Evolutionary conservation across 768 basidiomycete genomes (phyloP), one percentile per base, ranked within the genome.

Genomic region (Crepidotus variabilis): DNA sequence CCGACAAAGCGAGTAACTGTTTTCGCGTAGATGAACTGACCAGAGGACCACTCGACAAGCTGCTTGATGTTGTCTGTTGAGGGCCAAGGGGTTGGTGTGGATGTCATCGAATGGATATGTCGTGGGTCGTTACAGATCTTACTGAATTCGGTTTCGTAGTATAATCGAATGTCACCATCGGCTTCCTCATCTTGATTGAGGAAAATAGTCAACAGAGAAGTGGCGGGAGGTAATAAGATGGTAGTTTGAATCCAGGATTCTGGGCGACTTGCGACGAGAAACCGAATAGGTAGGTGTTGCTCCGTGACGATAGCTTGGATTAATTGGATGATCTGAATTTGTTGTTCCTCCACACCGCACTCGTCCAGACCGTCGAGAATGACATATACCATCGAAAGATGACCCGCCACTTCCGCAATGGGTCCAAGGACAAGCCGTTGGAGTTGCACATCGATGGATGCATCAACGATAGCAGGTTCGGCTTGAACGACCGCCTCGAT

Each of bases 11-110:
- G n/a, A n/a, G n/a, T n/a, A n/a, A n/a, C n/a, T n/a, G n/a, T n/a
- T n/a, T n/a, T n/a, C n/a, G n/a, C n/a, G n/a, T n/a, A n/a, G n/a
- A n/a, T n/a, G n/a, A n/a, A n/a, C n/a, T n/a, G n/a, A n/a, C n/a
- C n/a, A n/a, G n/a, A n/a, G n/a, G n/a, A n/a, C n/a, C n/a, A n/a
- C 63, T 45, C 8, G 6, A 65, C 58, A 16, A 65, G 48, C 1
- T 32, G 16, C 4, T 52, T 21, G 28, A 65, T 54, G 9, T 16
- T 43, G 0, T 47, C 51, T 11, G 48, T n/a, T 7, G 54, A 9
- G 11, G 64, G 64, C 64, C 62, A 65, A 2, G 14, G 2, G 6
- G 7, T 34, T 1, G 50, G 16, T 8, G 35, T 8, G n/a, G n/a
- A n/a, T n/a, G n/a, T n/a, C n/a, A n/a, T n/a, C n/a, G n/a, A n/a